These are phyloP conservation scores for Penicillium sclerotiorum DNA, from an alignment of 2,329 filamentous ascomycete genomes.

Conservation along the genomic window DNA sequence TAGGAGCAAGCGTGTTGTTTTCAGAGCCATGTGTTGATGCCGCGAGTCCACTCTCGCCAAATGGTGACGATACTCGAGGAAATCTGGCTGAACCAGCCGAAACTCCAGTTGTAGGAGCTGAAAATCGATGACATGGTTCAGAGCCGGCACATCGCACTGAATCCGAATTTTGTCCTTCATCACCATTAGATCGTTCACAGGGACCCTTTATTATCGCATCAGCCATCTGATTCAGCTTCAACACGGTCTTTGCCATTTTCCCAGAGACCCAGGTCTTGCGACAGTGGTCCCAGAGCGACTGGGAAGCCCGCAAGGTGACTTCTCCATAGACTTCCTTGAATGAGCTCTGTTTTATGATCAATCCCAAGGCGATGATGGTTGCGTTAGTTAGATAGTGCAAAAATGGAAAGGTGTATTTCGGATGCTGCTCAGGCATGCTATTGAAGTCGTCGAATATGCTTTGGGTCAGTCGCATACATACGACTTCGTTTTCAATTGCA, in stretches of 20 bases:
- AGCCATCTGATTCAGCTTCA: slow-evolving; percentile 22
- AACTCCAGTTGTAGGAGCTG: too few species aligned
- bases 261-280: slow-evolving; percentile 27
- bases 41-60: too few species aligned
- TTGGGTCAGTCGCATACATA: slow-evolving; percentile 22
- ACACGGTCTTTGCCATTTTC: slow-evolving; percentile 20
- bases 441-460: slow-evolving; percentile 22
- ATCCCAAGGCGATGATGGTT: slow-evolving; percentile 21
- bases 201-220: slow-evolving; percentile 3
- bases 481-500: slow-evolving; percentile 21
- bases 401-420: slow-evolving; percentile 26
- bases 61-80: too few species aligned
- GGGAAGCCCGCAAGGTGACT: slow-evolving; percentile 15
- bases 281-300: slow-evolving; percentile 21
- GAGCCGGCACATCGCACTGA: background rate
- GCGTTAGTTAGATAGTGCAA: slow-evolving; percentile 24
- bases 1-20: too few species aligned
- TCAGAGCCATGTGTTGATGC: too few species aligned
- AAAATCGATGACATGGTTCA: too few species aligned
- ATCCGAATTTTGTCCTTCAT: background rate
- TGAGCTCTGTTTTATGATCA: slow-evolving; percentile 21
- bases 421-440: slow-evolving; percentile 21
- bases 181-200: background rate
- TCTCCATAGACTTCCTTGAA: slow-evolving; percentile 17
- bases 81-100: too few species aligned